Conservation (phyloP, 2,329 filamentous ascomycete genomes). For the Penicillium brasilianum region DNA sequence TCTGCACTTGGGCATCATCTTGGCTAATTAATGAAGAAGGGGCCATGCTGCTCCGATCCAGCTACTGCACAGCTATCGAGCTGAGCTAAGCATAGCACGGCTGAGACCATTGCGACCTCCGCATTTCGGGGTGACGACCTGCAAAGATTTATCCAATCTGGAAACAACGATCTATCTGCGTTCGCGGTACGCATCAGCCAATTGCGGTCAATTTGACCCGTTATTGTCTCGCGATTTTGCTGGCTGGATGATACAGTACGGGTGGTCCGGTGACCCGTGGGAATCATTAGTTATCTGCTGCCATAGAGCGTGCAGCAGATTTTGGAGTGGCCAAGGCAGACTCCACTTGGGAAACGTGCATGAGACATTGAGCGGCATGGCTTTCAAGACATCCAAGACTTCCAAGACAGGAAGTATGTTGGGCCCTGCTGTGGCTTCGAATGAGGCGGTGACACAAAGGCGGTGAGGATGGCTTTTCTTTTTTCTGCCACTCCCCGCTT, state of each 20-base stretch:
- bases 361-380: not conserved
- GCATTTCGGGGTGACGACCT: not conserved
- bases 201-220: not conserved
- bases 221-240: not conserved
- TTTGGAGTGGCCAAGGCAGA: not conserved
- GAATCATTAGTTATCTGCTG: not conserved
- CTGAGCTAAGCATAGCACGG: not conserved
- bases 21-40: not conserved
- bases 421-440: not conserved
- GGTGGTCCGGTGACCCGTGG: not conserved
- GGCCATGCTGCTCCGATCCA: not conserved
- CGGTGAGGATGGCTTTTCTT: slow-evolving; percentile 19
- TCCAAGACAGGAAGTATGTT: not conserved
- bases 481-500: slow-evolving; percentile 30
- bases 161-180: not conserved
- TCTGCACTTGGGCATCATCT: not conserved
- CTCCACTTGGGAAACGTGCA: not conserved
- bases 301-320: not conserved
- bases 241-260: not conserved
- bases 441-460: not conserved
- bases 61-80: not conserved
- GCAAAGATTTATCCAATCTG: not conserved
- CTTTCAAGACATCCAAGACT: slow-evolving; percentile 7
- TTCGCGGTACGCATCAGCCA: not conserved
- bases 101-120: not conserved